Percentiles rank a stretch among this genome's conserved stretches.
These are phyloP conservation scores for Trichocomaceae sp. DNA, from an alignment of 2,329 filamentous ascomycete species.

Conservation along the genomic window DNA sequence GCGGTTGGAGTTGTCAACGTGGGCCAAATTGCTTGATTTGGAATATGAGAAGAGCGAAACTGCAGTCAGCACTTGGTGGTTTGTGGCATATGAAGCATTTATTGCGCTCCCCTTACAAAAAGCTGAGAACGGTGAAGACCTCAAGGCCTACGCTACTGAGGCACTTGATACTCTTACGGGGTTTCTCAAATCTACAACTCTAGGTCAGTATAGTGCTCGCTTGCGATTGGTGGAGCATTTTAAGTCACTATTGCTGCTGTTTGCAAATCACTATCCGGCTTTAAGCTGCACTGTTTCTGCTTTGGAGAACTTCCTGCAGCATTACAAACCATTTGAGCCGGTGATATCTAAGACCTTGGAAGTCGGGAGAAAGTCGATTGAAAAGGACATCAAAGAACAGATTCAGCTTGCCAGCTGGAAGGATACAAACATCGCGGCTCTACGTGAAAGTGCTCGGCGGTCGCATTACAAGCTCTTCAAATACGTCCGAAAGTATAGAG, in stretches of 20 bases:
- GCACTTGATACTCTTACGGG: slow-evolving; percentile 69
- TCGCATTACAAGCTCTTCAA: slow-evolving; percentile 92
- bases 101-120: slow-evolving; percentile 68
- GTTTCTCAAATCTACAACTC: slow-evolving; percentile 71
- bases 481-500: slow-evolving; percentile 82
- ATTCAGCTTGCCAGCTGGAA: slow-evolving; percentile 94
- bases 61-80: slow-evolving; percentile 89
- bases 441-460: slow-evolving; percentile 80
- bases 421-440: slow-evolving; percentile 85
- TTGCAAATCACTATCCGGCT: slow-evolving; percentile 53
- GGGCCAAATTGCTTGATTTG: slow-evolving; percentile 80
- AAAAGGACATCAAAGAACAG: slow-evolving; percentile 90
- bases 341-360: slow-evolving; percentile 59
- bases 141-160: slow-evolving; percentile 58
- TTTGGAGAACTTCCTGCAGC: slow-evolving; percentile 67
- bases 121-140: slow-evolving; percentile 50
- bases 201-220: slow-evolving; percentile 73
- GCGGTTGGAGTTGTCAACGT: slow-evolving; percentile 82
- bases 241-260: slow-evolving; percentile 57
- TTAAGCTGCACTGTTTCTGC: slow-evolving; percentile 57
- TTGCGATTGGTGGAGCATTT: slow-evolving; percentile 60
- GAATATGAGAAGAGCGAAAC: slow-evolving; percentile 70
- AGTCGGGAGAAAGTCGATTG: slow-evolving; percentile 65
- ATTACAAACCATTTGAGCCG: slow-evolving; percentile 65
- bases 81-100: slow-evolving; percentile 85